A percentile compares a stretch with the other conserved stretches of the same genome.
Conservation (phyloP, 768 basidiomycete species). For the Baorangia bicolor region DNA sequence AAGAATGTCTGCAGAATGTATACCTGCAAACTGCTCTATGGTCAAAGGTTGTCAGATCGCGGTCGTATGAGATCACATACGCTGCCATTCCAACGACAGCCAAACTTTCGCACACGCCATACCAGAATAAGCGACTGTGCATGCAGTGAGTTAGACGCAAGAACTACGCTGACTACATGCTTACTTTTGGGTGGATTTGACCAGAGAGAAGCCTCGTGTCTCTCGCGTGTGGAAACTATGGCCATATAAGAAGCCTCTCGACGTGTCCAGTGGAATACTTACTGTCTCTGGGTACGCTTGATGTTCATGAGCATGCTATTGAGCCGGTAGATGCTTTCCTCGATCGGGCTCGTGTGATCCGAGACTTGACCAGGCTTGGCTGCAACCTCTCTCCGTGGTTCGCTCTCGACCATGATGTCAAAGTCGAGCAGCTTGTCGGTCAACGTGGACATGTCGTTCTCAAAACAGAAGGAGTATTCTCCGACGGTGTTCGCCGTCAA, state of each 20-base stretch:
- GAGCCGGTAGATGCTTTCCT: constrained; percentile 93
- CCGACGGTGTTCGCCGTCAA: constrained; percentile 90
- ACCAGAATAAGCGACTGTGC: constrained; percentile 88
- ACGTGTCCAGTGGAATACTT: constrained; percentile 32
- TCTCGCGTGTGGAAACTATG: constrained; percentile 90
- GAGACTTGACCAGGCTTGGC: constrained; percentile 85
- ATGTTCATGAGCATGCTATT: constrained; percentile 86
- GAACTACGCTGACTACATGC: constrained; percentile 4
- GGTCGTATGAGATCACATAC: constrained; percentile 47
- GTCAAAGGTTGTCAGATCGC: constrained; percentile 8
- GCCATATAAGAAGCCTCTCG: constrained; percentile 1
- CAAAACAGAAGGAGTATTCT: constrained; percentile 96
- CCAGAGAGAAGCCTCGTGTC: constrained; percentile 90
- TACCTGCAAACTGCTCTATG: constrained; percentile 67
- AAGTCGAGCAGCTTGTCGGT: constrained; percentile 94
- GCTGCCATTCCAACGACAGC: constrained; percentile 83
- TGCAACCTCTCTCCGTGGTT: constrained; percentile 86
- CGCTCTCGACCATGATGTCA: constrained; percentile 98
- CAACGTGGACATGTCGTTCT: constrained; percentile 94
- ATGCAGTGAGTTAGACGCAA: background rate
- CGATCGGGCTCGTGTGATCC: constrained; percentile 90
- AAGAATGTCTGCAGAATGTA: constrained; percentile 96
- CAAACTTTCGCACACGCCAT: constrained; percentile 76
- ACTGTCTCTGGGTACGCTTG: constrained; percentile 94
- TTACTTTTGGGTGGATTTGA: constrained; percentile 86